Percentiles rank a stretch among this genome's conserved stretches.
Conservation (phyloP, 495 filamentous ascomycete genomes). For the Clavariopsis aquatica region DNA sequence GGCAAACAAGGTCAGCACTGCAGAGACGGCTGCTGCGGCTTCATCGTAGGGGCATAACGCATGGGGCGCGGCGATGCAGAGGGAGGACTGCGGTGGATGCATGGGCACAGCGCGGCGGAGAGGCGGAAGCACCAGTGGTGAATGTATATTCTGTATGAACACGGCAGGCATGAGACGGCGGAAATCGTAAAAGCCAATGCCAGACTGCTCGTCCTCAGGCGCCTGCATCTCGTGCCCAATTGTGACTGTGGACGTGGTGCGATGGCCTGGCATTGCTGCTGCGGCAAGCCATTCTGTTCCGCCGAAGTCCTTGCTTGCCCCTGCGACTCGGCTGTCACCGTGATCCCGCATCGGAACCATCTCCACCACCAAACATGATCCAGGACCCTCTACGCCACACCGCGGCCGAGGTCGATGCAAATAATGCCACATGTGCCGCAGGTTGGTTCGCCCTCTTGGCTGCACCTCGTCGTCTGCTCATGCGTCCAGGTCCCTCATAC, state of each 20-base stretch:
- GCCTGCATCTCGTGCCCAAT: neutral
- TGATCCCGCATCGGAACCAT: slow-evolving; percentile 18
- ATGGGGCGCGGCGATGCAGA: neutral
- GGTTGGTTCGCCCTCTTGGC: neutral
- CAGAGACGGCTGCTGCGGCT: slow-evolving; percentile 45
- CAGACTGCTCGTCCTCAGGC: neutral
- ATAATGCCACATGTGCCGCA: neutral
- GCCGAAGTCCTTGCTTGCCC: slow-evolving; percentile 12
- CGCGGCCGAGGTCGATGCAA: neutral
- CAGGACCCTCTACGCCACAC: slow-evolving; percentile 10
- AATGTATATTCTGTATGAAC: slow-evolving; percentile 40
- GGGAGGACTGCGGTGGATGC: neutral
- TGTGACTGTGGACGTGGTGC: neutral
- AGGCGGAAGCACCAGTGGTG: slow-evolving; percentile 3
- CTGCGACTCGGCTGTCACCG: slow-evolving; percentile 17
- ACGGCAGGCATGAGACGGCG: slow-evolving; percentile 1
- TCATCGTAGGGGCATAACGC: slow-evolving; percentile 1
- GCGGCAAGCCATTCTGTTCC: neutral
- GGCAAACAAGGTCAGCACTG: slow-evolving; percentile 67
- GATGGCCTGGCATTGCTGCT: too few relatives aligned
- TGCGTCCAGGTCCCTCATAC: slow-evolving; percentile 8
- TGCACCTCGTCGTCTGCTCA: neutral
- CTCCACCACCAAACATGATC: slow-evolving; percentile 24
- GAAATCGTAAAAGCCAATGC: slow-evolving; percentile 25
- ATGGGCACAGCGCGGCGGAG: neutral